phyloP scores from a whole-genome alignment of 371 early-diverging fungal species.

The Mucor indicus region DNA sequence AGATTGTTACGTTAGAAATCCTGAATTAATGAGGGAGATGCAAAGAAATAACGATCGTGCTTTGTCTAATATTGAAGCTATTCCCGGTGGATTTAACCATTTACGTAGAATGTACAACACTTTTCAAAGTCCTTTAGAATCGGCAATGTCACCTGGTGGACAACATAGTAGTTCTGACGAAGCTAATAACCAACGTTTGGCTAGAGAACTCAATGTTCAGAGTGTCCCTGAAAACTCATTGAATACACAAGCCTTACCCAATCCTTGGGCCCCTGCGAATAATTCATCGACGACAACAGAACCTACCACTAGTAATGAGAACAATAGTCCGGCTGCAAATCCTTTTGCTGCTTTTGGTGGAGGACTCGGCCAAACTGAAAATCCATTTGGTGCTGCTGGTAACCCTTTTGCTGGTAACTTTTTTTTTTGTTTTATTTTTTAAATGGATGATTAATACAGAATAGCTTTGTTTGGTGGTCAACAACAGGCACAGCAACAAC shows the following conservation, averaged over 20 bases:
- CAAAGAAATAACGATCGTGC: slow-evolving; percentile 85
- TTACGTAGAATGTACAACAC: slow-evolving; percentile 76
- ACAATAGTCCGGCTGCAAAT: slow-evolving; percentile 4
- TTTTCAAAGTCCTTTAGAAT: slow-evolving; percentile 72
- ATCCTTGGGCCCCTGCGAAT: slow-evolving; percentile 65
- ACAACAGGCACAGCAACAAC: slow-evolving; percentile 40
- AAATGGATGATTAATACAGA: background rate
- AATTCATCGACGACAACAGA: slow-evolving; percentile 1
- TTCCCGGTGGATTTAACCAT: slow-evolving; percentile 86
- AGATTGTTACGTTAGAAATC: slow-evolving; percentile 50
- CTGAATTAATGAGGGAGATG: slow-evolving; percentile 79
- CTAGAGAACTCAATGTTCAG: slow-evolving; percentile 64
- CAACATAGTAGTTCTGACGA: slow-evolving; percentile 49
- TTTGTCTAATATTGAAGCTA: slow-evolving; percentile 78
- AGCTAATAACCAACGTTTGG: slow-evolving; percentile 63
- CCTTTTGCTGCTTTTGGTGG: slow-evolving; percentile 6
- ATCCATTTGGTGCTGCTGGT: slow-evolving; percentile 6
- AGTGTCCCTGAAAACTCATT: slow-evolving; percentile 58
- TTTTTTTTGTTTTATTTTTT: background rate
- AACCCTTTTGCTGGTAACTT: slow-evolving; percentile 47
- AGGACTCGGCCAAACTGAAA: no score
- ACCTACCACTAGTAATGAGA: background rate
- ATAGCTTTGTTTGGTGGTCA: slow-evolving; percentile 17
- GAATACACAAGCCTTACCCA: slow-evolving; percentile 81
- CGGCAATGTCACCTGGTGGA: slow-evolving; percentile 32